Conservation (phyloP, 352 stramenopile genomes). For the Aphanomyces invadans region DNA sequence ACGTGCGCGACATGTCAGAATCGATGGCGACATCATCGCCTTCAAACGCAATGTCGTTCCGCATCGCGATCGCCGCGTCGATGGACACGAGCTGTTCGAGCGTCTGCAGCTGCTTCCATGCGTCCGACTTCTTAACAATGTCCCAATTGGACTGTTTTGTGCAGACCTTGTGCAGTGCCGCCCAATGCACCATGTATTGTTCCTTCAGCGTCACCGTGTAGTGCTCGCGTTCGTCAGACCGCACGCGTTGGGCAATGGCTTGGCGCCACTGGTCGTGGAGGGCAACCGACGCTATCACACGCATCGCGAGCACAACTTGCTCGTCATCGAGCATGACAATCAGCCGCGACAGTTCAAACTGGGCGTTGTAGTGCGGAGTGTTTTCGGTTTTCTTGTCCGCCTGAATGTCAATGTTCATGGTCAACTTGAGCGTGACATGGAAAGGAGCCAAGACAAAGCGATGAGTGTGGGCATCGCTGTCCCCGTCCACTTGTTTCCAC, state of each 20-base stretch:
- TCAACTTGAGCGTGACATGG: constrained; percentile 75
- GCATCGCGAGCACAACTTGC: constrained; percentile 67
- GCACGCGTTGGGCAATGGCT: constrained; percentile 62
- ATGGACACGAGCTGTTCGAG: constrained; percentile 71
- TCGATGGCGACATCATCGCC: constrained; percentile 32
- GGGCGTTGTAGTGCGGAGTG: constrained; percentile 65
- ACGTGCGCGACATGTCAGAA: constrained; percentile 35
- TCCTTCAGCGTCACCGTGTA: constrained; percentile 39
- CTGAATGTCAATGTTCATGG: constrained; percentile 78
- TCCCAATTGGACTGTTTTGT: constrained; percentile 65
- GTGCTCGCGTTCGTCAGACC: constrained; percentile 42
- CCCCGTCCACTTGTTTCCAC: constrained; percentile 41
- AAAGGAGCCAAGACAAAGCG: constrained; percentile 80
- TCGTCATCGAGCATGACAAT: constrained; percentile 72
- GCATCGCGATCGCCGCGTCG: constrained; percentile 63
- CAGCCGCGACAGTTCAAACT: constrained; percentile 74
- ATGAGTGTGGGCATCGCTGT: constrained; percentile 62
- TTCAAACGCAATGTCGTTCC: constrained; percentile 61
- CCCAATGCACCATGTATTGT: constrained; percentile 69
- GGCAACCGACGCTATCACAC: constrained; percentile 64
- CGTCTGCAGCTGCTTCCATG: constrained; percentile 40
- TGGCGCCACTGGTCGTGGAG: constrained; percentile 66
- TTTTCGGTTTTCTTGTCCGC: constrained; percentile 44
- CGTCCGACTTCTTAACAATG: constrained; percentile 46
- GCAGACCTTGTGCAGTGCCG: constrained; percentile 35